Percentiles rank a stretch among this genome's conserved stretches.
Conservation (phyloP, 2,329 filamentous ascomycete species). For the Exutisphaerella laricina region DNA sequence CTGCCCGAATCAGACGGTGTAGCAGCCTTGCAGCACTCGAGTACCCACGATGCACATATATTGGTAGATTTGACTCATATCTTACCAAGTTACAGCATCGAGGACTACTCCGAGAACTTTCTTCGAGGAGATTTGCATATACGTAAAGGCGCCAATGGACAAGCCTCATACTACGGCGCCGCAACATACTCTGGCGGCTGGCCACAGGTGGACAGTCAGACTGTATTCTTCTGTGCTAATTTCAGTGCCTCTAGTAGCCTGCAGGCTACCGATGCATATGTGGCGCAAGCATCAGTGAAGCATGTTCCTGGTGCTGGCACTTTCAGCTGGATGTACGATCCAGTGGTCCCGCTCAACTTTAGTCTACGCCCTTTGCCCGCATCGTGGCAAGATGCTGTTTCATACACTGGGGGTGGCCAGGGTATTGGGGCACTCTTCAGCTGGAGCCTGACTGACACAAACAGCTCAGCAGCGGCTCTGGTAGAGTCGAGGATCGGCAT, state of each 20-base stretch:
- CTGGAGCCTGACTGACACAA: conserved; percentile 13
- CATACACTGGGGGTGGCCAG: conserved; percentile 17
- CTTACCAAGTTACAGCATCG: conserved; percentile 35
- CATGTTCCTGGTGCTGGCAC: conserved; percentile 18
- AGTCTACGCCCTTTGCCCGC: conserved; percentile 10
- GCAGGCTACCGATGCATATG: conserved; percentile 12
- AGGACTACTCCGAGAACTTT: conserved; percentile 23
- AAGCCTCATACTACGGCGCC: conserved; percentile 40
- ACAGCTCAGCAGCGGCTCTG: conserved; percentile 8
- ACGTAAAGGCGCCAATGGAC: conserved; percentile 29
- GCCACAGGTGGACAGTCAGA: conserved; percentile 41
- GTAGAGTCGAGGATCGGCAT: conserved; percentile 15
- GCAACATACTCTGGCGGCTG: conserved; percentile 46
- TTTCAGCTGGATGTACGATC: conserved; percentile 19
- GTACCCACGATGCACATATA: conserved; percentile 36
- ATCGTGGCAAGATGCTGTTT: conserved; percentile 15
- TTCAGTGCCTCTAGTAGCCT: conserved; percentile 12
- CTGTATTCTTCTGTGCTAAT: conserved; percentile 43
- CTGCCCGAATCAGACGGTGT: no score
- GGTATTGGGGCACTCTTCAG: conserved; percentile 21
- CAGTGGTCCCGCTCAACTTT: conserved; percentile 13
- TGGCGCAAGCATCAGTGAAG: conserved; percentile 8
- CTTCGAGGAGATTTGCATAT: conserved; percentile 17
- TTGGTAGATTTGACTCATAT: conserved; percentile 48
- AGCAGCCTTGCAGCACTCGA: neutral